Percentiles rank a stretch among this genome's conserved stretches.
These are phyloP conservation scores for Picochlorum sp. DNA, from an alignment of 139 green algal genomes.

Conservation along the genomic window DNA sequence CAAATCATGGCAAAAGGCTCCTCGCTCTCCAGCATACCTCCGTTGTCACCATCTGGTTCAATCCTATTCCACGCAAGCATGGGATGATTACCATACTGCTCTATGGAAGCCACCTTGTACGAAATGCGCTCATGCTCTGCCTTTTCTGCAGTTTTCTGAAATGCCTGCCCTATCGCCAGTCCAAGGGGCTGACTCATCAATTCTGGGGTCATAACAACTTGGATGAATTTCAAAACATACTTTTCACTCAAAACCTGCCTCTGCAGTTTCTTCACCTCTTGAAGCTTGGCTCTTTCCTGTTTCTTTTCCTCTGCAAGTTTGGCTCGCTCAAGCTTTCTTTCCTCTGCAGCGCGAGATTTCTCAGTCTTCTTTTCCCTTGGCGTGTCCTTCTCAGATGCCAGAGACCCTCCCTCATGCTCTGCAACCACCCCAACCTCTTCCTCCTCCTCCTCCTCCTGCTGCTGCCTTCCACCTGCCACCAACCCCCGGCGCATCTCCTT, in stretches of 20 bases:
- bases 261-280: conserved; percentile 1
- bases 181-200: conserved; percentile 6
- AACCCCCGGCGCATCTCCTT: background rate
- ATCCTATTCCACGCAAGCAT: background rate
- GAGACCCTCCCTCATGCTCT: background rate
- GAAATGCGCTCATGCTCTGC: conserved; percentile 6
- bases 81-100: background rate
- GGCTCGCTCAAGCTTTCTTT: background rate
- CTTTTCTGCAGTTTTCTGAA: conserved; percentile 1
- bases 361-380: background rate
- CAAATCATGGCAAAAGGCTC: conserved; percentile 7
- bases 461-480: background rate
- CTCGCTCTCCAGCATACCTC: conserved; percentile 6
- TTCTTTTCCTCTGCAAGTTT: conserved; percentile 2
- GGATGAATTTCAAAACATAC: conserved; percentile 7
- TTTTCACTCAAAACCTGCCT: background rate
- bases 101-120: background rate
- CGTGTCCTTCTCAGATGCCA: background rate
- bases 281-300: background rate
- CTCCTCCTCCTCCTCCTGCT: background rate
- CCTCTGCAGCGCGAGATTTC: background rate
- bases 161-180: background rate
- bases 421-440: background rate
- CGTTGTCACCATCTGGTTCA: background rate
- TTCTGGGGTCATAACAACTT: background rate